Evolutionary conservation across 805 yeast species (phyloP).

Genomic region (Saccharomycopsis sp.): DNA sequence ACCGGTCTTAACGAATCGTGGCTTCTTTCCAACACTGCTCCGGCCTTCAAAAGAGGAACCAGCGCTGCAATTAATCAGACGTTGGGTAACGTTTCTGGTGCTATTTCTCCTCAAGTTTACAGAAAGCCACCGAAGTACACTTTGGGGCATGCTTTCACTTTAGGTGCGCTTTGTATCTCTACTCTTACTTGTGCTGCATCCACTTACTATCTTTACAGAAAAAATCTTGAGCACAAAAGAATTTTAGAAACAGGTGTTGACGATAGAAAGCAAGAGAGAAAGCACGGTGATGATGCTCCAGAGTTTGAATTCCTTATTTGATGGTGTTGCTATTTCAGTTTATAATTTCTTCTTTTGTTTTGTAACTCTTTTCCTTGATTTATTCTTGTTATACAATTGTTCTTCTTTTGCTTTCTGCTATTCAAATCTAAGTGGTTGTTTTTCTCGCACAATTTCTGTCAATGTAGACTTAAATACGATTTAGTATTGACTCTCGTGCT

Average conservation of each 20-base stretch:
- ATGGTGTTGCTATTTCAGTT: not conserved
- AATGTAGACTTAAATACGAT: too few species aligned
- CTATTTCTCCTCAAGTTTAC: conserved; percentile 39
- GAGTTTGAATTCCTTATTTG: conserved; percentile 3
- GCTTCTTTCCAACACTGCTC: conserved; percentile 38
- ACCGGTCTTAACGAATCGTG: conserved; percentile 38
- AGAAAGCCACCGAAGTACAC: conserved; percentile 31
- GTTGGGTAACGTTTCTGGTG: conserved; percentile 41
- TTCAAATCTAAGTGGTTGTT: not conserved
- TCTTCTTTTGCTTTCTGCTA: not conserved
- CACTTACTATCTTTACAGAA: conserved; percentile 5
- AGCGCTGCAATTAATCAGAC: conserved; percentile 38
- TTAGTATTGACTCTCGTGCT: too few species aligned
- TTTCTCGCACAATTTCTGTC: not conserved
- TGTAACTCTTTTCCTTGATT: not conserved
- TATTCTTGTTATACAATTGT: not conserved
- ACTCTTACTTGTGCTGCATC: conserved; percentile 1
- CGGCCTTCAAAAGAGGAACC: conserved; percentile 37
- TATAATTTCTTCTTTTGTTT: not conserved
- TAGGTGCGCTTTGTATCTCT: conserved; percentile 26
- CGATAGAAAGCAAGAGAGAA: conserved; percentile 10
- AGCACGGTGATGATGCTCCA: conserved; percentile 1
- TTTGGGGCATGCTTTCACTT: conserved; percentile 35
- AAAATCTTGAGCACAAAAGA: not conserved
- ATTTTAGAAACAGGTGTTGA: conserved; percentile 2